Evolutionary conservation across 805 yeast species (phyloP), one percentile per base, ranked within the genome.

Genomic region (Candida sphagnicola): DNA sequence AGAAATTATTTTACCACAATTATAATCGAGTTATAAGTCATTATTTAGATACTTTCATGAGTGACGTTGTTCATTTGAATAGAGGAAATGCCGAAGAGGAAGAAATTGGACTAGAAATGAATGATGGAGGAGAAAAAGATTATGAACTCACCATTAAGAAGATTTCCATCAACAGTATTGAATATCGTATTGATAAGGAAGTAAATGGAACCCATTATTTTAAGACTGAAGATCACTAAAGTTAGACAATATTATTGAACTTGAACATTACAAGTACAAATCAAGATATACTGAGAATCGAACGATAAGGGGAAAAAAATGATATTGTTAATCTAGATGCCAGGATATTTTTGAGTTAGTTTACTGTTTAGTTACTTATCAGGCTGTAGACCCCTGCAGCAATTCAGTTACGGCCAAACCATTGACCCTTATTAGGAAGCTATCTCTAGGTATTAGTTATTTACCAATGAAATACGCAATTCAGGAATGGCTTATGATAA

Each of bases 31-130:
- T 62, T 28, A 42, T 67, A 5, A 44, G 62, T 5, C 74, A 68
- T 43, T 67, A 51, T 39, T 40, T 65, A n/a, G 53, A 64, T 31
- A 61, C 57, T 31, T 42, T 65, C n/a, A 50, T 65, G 10, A 44
- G 56, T n/a, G 46, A 45, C 5, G 48, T 67, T 54, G 48, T 57
- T 31, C 58, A 58, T 39, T 53, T 68, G 35, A 54, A 63, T 42
- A 47, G 74, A 13, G 74, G 73, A 1, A 53, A 67, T 44, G 74
- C 74, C 1, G 74, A 68, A 43, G 64, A 57, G 24, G 50, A 53
- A 11, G 53, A 54, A 4, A 61, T 54, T 23, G 49, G 54, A 8
- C 53, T 50, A 3, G 53, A 51, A 17, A 55, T 61, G 32, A 62
- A 62, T 39, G 74, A 67, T 34, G 72, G 71, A 12, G 62, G 54